Percentiles rank a stretch among this genome's conserved stretches.
These are phyloP conservation scores for Colletotrichum lupini DNA, from an alignment of 2,329 filamentous ascomycete genomes.

Conservation along the genomic window DNA sequence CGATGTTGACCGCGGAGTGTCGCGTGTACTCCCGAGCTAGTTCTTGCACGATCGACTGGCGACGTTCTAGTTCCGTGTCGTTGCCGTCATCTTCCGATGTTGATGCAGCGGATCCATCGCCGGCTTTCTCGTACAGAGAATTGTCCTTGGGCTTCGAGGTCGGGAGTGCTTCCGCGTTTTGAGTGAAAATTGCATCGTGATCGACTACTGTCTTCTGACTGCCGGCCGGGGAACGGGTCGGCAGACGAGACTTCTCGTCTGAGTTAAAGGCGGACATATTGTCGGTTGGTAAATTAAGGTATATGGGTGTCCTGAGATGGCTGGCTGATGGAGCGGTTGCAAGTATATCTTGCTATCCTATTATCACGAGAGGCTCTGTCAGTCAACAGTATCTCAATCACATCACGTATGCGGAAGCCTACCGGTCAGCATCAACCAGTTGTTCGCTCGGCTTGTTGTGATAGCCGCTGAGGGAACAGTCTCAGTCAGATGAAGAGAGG, in stretches of 20 bases:
- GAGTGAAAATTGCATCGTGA: neutral
- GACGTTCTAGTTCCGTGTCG: conserved; percentile 35
- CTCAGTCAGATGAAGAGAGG: neutral
- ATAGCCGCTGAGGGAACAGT: neutral
- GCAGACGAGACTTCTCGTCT: conserved; percentile 1
- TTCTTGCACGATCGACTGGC: conserved; percentile 39
- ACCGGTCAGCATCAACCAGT: conserved; percentile 33
- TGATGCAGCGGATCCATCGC: conserved; percentile 15
- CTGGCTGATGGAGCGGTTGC: conserved; percentile 31
- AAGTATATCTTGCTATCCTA: conserved; percentile 29
- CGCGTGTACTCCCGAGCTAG: conserved; percentile 39
- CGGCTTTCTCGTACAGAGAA: neutral
- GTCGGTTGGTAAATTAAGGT: neutral
- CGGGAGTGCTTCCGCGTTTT: neutral
- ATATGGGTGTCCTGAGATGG: neutral
- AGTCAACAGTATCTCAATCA: neutral
- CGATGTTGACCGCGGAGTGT: conserved; percentile 32
- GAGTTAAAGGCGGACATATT: conserved; percentile 18
- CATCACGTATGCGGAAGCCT: neutral
- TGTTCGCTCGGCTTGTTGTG: conserved; percentile 1
- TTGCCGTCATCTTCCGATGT: conserved; percentile 25
- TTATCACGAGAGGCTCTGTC: neutral
- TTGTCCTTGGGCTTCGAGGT: neutral
- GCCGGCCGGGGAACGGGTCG: conserved; percentile 15
- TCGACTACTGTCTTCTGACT: conserved; percentile 35